Evolutionary conservation across 208 protist species (phyloP), one percentile per base, ranked within the genome.

Genomic region (Leishmania amazonensis): DNA sequence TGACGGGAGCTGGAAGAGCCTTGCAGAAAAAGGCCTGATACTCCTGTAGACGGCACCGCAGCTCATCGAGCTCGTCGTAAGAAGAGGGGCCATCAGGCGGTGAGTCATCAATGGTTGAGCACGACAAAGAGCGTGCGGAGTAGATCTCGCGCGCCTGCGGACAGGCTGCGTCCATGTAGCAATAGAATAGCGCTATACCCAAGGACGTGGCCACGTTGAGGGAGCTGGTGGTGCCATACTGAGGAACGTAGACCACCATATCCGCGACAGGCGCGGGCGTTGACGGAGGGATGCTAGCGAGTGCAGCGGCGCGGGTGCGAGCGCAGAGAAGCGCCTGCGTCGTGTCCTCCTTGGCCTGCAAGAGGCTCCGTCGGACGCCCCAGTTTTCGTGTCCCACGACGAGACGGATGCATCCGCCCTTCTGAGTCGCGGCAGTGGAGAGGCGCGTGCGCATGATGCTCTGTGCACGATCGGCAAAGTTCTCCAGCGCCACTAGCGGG

Each of bases 151-250:
- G 88, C 15, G 90, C 78, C 11, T 45, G 17, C 31, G 95, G 95
- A 67, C 75, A 94, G 57, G 87, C 70, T 5, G 24, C 51, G 68
- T 97, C 95, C 19, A 97, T 54, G 64, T 87, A 88, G 57, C 88
- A 89, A 85, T 96, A 96, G 78, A 97, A 97, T 5, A 97, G 82
- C 1, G 88, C 91, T 70, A 98, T 95, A 13, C 94, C 95, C n/a
- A 96, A 81, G 0, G 93, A 94, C 15, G 94, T 95, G 58, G 97
- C 95, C 0, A 96, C 94, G 77, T 98, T 98, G 53, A 98, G 86
- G 5, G 95, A 98, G 81, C 93, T 97, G 57, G 95, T 98, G 19
- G 94, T 97, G 80, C 95, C 95, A 81, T 95, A 96, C 84, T 98
- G 95, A 24, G 95, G 95, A 47, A 98, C 79, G 79, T 96, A 98